Evolutionary conservation across 306 rosid genomes (phyloP).

Genomic region (Quercus agrifolia): DNA sequence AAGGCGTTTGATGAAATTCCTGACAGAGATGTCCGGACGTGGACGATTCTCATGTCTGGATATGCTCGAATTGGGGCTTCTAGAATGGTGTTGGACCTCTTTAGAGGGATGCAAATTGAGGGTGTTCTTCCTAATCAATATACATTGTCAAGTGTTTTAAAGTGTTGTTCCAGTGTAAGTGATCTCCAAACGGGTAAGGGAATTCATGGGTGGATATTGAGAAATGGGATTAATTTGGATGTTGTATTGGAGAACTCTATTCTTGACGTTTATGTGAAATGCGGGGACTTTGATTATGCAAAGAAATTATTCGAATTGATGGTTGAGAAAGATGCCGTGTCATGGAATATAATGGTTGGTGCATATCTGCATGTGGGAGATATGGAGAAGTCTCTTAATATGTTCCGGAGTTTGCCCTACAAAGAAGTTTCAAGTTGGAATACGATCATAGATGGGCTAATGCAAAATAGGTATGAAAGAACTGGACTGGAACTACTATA

Average conservation of each 20-base stretch:
- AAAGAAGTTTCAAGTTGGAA: slow-evolving; percentile 86
- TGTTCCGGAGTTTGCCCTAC: slow-evolving; percentile 57
- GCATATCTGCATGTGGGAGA: slow-evolving; percentile 52
- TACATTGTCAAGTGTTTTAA: slow-evolving; percentile 62
- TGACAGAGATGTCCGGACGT: slow-evolving; percentile 47
- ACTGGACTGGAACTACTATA: slow-evolving; percentile 56
- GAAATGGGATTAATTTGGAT: slow-evolving; percentile 62
- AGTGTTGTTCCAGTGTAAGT: slow-evolving; percentile 48
- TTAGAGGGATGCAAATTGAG: slow-evolving; percentile 60
- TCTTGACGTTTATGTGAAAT: slow-evolving; percentile 73
- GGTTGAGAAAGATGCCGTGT: slow-evolving; percentile 45
- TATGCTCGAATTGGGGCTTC: slow-evolving; percentile 50
- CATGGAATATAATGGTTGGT: slow-evolving; percentile 72
- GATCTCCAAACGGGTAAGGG: slow-evolving; percentile 55
- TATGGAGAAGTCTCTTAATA: slow-evolving; percentile 50
- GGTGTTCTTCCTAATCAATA: slow-evolving; percentile 64
- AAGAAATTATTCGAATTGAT: slow-evolving; percentile 52
- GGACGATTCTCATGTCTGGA: slow-evolving; percentile 78
- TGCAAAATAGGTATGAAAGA: slow-evolving; percentile 49
- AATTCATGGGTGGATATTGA: slow-evolving; percentile 76
- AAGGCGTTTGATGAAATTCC: slow-evolving; percentile 73
- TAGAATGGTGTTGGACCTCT: slow-evolving; percentile 42
- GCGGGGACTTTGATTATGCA: slow-evolving; percentile 49
- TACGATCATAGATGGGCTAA: slow-evolving; percentile 67
- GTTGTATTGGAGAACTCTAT: slow-evolving; percentile 65